A percentile compares a stretch with the other conserved stretches of the same genome.
phyloP scores from a whole-genome alignment of 768 basidiomycete species.

The Boletus sp. region DNA sequence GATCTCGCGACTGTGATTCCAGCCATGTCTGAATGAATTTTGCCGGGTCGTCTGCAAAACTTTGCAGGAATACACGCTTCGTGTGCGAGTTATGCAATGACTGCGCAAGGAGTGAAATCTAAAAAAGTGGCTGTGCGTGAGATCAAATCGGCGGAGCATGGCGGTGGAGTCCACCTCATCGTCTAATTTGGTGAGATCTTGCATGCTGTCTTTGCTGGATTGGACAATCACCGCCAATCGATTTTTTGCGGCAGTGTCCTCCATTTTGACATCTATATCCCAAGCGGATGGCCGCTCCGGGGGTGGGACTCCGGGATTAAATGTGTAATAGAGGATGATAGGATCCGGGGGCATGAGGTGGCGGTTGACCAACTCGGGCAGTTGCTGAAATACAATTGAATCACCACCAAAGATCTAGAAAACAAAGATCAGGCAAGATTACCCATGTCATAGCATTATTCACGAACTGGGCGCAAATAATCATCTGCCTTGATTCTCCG shows the following conservation, averaged over 20 bases:
- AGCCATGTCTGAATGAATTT: constrained; percentile 88
- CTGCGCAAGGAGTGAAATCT: constrained; percentile 85
- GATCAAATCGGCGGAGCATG: constrained; percentile 9
- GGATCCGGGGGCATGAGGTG: constrained; percentile 78
- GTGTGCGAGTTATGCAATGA: constrained; percentile 84
- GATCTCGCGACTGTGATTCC: constrained; percentile 86
- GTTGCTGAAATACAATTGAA: constrained; percentile 66
- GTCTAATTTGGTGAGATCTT: constrained; percentile 70
- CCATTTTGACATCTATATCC: constrained; percentile 87
- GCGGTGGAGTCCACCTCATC: constrained; percentile 65
- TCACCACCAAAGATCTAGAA: constrained; percentile 71
- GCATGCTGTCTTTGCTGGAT: constrained; percentile 67
- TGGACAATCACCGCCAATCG: constrained; percentile 72
- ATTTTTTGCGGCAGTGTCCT: constrained; percentile 71
- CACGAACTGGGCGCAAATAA: constrained; percentile 56
- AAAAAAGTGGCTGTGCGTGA: constrained; percentile 16
- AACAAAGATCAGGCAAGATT: neutral
- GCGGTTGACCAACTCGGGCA: constrained; percentile 85
- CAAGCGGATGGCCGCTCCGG: constrained; percentile 75
- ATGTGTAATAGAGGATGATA: constrained; percentile 71
- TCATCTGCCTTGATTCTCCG: constrained; percentile 70
- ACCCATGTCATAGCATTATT: neutral
- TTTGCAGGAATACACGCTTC: constrained; percentile 82
- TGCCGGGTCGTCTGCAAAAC: constrained; percentile 76
- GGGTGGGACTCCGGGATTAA: constrained; percentile 60